These are phyloP conservation scores for Metschnikowia arizonensis DNA, from an alignment of 805 yeast species.

Conservation along the genomic window DNA sequence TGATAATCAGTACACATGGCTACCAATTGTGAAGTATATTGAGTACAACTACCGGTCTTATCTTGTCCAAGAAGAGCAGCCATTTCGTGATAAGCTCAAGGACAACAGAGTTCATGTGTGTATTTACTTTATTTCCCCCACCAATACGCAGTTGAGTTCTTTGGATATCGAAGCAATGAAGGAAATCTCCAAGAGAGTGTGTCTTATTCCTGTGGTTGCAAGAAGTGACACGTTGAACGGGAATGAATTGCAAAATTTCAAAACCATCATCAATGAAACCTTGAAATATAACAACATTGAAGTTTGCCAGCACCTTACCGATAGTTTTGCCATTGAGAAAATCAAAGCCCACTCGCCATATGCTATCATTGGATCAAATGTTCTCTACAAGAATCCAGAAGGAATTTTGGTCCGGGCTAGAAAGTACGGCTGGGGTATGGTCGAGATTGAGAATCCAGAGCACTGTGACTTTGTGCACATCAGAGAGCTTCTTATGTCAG, in stretches of 20 bases:
- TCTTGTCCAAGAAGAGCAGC: constrained; percentile 62
- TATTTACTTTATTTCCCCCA: constrained; percentile 73
- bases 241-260: constrained; percentile 52
- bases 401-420: constrained; percentile 52
- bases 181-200: constrained; percentile 65
- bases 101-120: constrained; percentile 84
- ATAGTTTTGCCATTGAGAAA: constrained; percentile 26
- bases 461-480: constrained; percentile 75
- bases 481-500: constrained; percentile 60
- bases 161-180: constrained; percentile 73
- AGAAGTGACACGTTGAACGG: constrained; percentile 72
- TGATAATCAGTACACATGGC: constrained; percentile 45
- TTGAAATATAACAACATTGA: constrained; percentile 49
- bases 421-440: constrained; percentile 76
- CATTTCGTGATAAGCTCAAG: constrained; percentile 24
- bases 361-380: constrained; percentile 65
- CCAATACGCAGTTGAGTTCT: constrained; percentile 48
- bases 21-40: constrained; percentile 56
- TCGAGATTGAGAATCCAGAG: constrained; percentile 71
- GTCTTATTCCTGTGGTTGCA: constrained; percentile 76
- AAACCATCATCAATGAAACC: constrained; percentile 49
- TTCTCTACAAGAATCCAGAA: constrained; percentile 19
- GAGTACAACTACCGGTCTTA: constrained; percentile 72
- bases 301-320: constrained; percentile 30
- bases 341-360: constrained; percentile 55